These are phyloP conservation scores for Cordyceps cateniannulata DNA, from an alignment of 2,329 filamentous ascomycete species.

Conservation along the genomic window DNA sequence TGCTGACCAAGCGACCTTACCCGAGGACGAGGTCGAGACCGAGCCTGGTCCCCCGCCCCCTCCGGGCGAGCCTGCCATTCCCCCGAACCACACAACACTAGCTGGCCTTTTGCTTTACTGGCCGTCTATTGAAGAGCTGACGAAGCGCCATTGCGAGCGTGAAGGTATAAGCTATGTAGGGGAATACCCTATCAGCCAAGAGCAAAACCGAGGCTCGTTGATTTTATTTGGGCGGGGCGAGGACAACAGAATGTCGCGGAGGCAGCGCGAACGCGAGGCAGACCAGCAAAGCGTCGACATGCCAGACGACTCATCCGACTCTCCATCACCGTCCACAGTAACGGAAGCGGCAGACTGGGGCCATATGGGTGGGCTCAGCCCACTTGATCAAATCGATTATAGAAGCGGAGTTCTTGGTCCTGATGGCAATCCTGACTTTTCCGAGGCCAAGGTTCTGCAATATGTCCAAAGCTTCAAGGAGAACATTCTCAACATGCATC, in stretches of 20 bases:
- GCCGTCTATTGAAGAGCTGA: conserved; percentile 60
- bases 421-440: conserved; percentile 50
- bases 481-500: conserved; percentile 60
- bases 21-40: conserved; percentile 43
- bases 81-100: conserved; percentile 83
- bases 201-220: conserved; percentile 67
- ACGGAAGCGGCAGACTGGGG: conserved; percentile 54
- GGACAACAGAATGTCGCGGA: conserved; percentile 54
- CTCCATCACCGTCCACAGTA: conserved; percentile 46
- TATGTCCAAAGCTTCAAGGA: conserved; percentile 54
- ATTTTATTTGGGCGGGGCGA: conserved; percentile 75
- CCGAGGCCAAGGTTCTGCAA: conserved; percentile 40
- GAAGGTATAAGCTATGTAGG: conserved; percentile 51
- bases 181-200: conserved; percentile 70
- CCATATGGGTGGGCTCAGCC: conserved; percentile 46
- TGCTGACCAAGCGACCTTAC: conserved; percentile 2
- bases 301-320: conserved; percentile 44
- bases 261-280: conserved; percentile 31
- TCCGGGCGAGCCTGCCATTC: conserved; percentile 63
- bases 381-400: conserved; percentile 35
- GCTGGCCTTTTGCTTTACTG: conserved; percentile 74
- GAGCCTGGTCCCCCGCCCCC: conserved; percentile 46
- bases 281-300: conserved; percentile 35
- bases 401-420: conserved; percentile 30
- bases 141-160: conserved; percentile 41